Evolutionary conservation across 805 yeast species (phyloP).

Genomic region (Ogataea thermomethanolica): DNA sequence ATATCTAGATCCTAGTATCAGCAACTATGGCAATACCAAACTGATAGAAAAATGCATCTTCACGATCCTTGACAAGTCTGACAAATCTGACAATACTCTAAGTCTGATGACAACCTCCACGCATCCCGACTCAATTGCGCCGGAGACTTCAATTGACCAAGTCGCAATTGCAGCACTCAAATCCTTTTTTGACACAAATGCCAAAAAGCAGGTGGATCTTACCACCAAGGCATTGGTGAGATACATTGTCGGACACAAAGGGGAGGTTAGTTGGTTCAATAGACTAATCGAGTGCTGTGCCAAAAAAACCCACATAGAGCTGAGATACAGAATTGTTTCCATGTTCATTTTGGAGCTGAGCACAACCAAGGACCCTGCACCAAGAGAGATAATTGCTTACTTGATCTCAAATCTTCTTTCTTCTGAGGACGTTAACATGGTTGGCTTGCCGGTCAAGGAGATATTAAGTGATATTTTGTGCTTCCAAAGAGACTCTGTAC

Average conservation of each 20-base stretch:
- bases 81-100: conserved; percentile 17
- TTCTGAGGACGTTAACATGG: conserved; percentile 69
- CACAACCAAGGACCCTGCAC: conserved; percentile 12
- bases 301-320: conserved; percentile 58
- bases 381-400: conserved; percentile 23
- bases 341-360: conserved; percentile 55
- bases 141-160: conserved; percentile 9
- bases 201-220: conserved; percentile 55
- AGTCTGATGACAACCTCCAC: conserved; percentile 19
- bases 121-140: background rate
- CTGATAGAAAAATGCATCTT: conserved; percentile 35
- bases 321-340: conserved; percentile 29
- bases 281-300: conserved; percentile 61
- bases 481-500: conserved; percentile 39
- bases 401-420: conserved; percentile 51
- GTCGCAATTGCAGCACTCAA: conserved; percentile 42
- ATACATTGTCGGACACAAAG: conserved; percentile 35
- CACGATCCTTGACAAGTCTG: conserved; percentile 37
- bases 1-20: conserved; percentile 22
- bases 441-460: conserved; percentile 84
- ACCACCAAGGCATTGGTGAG: conserved; percentile 52
- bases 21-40: conserved; percentile 13
- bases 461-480: conserved; percentile 56
- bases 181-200: conserved; percentile 59
- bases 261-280: conserved; percentile 46